phyloP scores from a whole-genome alignment of 2,329 filamentous ascomycete genomes.

The Chrysoporthe deuterocubensis region DNA sequence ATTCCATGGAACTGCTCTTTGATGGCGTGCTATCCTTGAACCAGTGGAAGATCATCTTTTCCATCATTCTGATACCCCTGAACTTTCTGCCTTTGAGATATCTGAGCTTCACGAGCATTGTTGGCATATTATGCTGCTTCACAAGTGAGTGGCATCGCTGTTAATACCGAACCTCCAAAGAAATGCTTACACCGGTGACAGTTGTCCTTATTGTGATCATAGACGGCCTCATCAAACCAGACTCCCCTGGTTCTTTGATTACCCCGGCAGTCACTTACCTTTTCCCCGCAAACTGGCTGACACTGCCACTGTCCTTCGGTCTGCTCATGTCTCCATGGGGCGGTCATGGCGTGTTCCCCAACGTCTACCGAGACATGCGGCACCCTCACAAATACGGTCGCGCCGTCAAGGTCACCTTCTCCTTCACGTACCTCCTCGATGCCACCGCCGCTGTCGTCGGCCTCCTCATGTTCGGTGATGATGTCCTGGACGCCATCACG shows the following conservation, averaged over 20 bases:
- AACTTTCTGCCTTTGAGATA: conserved; percentile 83
- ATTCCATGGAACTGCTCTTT: conserved; percentile 80
- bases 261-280: conserved; percentile 80
- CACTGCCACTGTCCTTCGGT: conserved; percentile 85
- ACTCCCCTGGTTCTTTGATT: conserved; percentile 79
- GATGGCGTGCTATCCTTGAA: conserved; percentile 67
- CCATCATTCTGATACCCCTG: conserved; percentile 76
- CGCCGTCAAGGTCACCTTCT: conserved; percentile 79
- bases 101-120: conserved; percentile 86
- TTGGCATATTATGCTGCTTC: conserved; percentile 90
- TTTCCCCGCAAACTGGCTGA: conserved; percentile 84
- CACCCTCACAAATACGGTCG: conserved; percentile 80
- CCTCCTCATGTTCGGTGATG: conserved; percentile 92
- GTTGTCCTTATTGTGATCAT: conserved; percentile 83
- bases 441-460: conserved; percentile 81
- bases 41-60: conserved; percentile 85
- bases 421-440: conserved; percentile 84
- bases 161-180: neutral
- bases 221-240: conserved; percentile 83
- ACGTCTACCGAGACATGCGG: conserved; percentile 66
- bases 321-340: conserved; percentile 80
- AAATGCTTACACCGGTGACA: conserved; percentile 39
- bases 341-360: conserved; percentile 76
- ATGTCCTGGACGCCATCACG: conserved; percentile 86
- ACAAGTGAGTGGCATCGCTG: conserved; percentile 66